Conservation (phyloP, 768 basidiomycete species). For the Tricholoma saponaceum region DNA sequence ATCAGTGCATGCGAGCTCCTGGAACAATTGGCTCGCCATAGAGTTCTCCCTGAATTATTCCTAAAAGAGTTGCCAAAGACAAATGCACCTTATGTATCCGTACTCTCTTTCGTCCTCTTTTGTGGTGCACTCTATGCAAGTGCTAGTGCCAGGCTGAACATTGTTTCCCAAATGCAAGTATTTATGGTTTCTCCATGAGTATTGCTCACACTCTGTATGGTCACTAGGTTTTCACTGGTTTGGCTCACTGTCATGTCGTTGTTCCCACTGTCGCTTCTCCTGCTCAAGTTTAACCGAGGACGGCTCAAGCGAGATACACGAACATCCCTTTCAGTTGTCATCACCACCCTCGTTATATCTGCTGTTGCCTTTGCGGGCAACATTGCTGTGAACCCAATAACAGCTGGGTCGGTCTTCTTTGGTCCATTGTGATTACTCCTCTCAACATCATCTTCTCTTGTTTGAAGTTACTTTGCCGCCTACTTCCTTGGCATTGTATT, state of each 20-base stretch:
- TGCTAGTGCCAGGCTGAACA: constrained; percentile 44
- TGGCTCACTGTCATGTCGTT: constrained; percentile 65
- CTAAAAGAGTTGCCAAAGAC: constrained; percentile 44
- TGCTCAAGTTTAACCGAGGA: constrained; percentile 64
- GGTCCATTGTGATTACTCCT: background rate
- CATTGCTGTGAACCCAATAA: constrained; percentile 51
- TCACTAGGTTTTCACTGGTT: constrained; percentile 55
- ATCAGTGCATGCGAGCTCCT: constrained; percentile 56
- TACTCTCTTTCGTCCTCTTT: constrained; percentile 46
- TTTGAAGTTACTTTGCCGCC: constrained; percentile 52
- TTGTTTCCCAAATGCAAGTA: constrained; percentile 58
- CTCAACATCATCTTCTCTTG: background rate
- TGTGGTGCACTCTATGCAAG: constrained; percentile 53
- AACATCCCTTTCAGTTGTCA: constrained; percentile 37
- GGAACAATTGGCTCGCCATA: constrained; percentile 53
- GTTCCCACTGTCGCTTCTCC: constrained; percentile 55
- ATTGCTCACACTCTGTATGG: background rate
- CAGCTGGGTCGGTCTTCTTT: constrained; percentile 42
- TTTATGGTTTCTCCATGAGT: background rate
- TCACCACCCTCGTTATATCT: constrained; percentile 38
- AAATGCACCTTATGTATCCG: constrained; percentile 47
- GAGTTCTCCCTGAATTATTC: constrained; percentile 54
- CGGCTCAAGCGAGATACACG: constrained; percentile 42
- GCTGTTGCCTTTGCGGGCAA: constrained; percentile 53
- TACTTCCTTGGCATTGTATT: constrained; percentile 51